Base-by-base conservation (phyloP, 306 rosid genomes). In the Astragalus glycyphyllos region DNA sequence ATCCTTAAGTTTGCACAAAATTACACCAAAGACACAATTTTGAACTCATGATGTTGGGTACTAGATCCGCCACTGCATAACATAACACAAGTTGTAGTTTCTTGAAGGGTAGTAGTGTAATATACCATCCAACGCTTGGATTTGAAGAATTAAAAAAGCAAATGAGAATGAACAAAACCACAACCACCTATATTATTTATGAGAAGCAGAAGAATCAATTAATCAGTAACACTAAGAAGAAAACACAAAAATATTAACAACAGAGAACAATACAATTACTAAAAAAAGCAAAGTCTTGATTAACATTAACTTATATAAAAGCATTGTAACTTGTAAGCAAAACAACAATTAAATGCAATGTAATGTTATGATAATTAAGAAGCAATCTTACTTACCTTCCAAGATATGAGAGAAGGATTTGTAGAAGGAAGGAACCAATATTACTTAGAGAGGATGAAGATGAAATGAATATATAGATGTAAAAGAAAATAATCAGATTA, bases 401-500 rank as follows among this genome's bases (percentile, higher is more conserved):
- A n/a, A n/a, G n/a, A n/a, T n/a, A n/a, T n/a, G n/a, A n/a, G n/a
- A n/a, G n/a, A n/a, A n/a, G n/a, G n/a, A n/a, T n/a, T n/a, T n/a
- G n/a, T n/a, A n/a, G n/a, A n/a, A n/a, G n/a, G n/a, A n/a, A n/a
- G n/a, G n/a, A n/a, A n/a, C n/a, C n/a, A n/a, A n/a, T n/a, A n/a
- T n/a, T n/a, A n/a, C n/a, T n/a, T n/a, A n/a, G 42, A 15, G 38
- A 42, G 13, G 71, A 71, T 77, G 73, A 45, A 61, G 10, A 11
- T 17, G 76, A 70, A 69, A 10, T 12, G 26, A 47, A 66, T 79
- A 48, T 16, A 15, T 0, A 72, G 69, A 71, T 67, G 61, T 42
- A 49, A 73, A 65, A 14, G 55, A 68, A 41, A 38, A 16, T 65
- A 35, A 65, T 31, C 5, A n/a, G 38, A 65, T 67, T 37, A 41